Percentiles rank a stretch among this genome's conserved stretches.
Evolutionary conservation across 1,139 yeast genomes (phyloP).

Genomic region (Scheffersomyces illinoinensis): DNA sequence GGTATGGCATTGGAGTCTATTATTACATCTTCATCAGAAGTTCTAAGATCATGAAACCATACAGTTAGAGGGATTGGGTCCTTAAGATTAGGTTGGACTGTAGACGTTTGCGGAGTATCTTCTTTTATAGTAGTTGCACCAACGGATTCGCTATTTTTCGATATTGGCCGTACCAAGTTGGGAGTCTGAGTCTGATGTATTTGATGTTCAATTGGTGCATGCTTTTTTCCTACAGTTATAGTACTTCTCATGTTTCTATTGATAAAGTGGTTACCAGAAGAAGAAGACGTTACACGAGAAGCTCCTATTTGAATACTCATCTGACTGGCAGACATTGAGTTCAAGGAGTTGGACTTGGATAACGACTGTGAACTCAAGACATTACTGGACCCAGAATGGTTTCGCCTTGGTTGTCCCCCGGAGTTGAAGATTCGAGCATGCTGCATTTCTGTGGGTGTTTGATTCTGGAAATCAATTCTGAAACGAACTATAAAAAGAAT

Average conservation of each 20-base stretch:
- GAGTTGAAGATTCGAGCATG: constrained; percentile 29
- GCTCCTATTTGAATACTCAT: constrained; percentile 11
- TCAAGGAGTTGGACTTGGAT: constrained; percentile 4
- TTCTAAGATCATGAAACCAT: constrained; percentile 74
- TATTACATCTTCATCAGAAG: constrained; percentile 59
- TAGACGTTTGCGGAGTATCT: background rate
- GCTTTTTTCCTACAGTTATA: constrained; percentile 16
- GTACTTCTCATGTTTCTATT: constrained; percentile 17
- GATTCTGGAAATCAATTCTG: background rate
- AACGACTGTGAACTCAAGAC: constrained; percentile 1
- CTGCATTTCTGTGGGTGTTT: constrained; percentile 19
- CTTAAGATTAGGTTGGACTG: background rate
- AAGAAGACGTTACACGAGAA: constrained; percentile 2
- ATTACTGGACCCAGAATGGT: background rate
- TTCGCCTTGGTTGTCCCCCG: constrained; percentile 1
- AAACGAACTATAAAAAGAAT: too few species aligned
- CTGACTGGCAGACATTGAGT: constrained; percentile 11
- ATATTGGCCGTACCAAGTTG: background rate
- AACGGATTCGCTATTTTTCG: background rate
- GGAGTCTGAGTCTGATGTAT: background rate
- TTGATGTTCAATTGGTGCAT: background rate
- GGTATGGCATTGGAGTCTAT: constrained; percentile 61
- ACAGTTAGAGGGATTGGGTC: constrained; percentile 52
- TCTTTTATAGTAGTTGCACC: background rate
- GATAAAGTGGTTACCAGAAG: constrained; percentile 8